Evolutionary conservation across 2,329 filamentous ascomycete species (phyloP).

Genomic region (Fusarium sp.): DNA sequence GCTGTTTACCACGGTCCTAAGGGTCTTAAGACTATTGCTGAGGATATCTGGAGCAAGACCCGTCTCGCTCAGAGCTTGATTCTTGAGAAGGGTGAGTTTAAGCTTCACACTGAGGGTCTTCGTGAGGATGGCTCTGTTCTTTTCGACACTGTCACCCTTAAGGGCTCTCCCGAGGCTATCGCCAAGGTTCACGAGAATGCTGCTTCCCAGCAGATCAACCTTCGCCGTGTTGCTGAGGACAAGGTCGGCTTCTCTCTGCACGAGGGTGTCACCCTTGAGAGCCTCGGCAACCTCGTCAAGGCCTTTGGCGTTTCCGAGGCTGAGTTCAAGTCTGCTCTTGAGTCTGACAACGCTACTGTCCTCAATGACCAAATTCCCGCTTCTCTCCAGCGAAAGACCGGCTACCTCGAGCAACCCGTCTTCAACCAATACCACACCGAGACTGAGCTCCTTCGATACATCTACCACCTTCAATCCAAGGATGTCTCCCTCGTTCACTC

Average conservation of each 20-base stretch:
- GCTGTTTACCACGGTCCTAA: constrained; percentile 91
- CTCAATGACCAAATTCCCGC: constrained; percentile 62
- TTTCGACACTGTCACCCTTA: constrained; percentile 86
- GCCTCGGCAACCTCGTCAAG: constrained; percentile 41
- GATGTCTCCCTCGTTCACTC: constrained; percentile 94
- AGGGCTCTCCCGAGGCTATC: constrained; percentile 53
- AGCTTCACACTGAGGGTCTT: constrained; percentile 70
- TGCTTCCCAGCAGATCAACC: constrained; percentile 40
- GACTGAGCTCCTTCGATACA: constrained; percentile 93
- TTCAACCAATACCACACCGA: constrained; percentile 97
- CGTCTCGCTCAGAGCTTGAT: constrained; percentile 69
- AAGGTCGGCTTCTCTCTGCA: constrained; percentile 51
- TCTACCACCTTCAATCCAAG: constrained; percentile 92
- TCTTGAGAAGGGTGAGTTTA: constrained; percentile 66
- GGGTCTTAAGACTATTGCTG: constrained; percentile 85
- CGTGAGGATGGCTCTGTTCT: constrained; percentile 68
- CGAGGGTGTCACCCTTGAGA: constrained; percentile 45
- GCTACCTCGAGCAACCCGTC: constrained; percentile 87
- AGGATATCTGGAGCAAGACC: constrained; percentile 77
- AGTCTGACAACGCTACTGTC: constrained; percentile 52
- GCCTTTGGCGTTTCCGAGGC: constrained; percentile 45
- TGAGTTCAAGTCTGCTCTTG: constrained; percentile 43
- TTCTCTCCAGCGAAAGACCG: constrained; percentile 75
- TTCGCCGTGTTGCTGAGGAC: constrained; percentile 48
- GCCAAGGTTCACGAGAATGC: constrained; percentile 44